Base-by-base conservation (phyloP, 2,329 filamentous ascomycete genomes). In the Fonsecaea erecta region DNA sequence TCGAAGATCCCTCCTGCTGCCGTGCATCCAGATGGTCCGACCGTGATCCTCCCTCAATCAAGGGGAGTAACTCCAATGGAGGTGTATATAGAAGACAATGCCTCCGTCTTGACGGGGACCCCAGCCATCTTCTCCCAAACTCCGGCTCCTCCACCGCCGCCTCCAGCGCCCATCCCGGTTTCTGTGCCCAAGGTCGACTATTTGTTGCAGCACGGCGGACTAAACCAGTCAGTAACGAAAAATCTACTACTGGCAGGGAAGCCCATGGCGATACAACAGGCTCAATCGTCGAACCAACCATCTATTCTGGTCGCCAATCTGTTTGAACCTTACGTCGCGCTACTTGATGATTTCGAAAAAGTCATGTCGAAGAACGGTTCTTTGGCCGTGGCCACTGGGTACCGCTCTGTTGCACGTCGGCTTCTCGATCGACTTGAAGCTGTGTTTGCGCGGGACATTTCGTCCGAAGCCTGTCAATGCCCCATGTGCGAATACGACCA, bases 361-460 rank as follows among this genome's bases (percentile, higher is more conserved):
- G 93, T 99, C 3, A 84, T 98, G 68, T 82, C 85, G 48, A 93
- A 90, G 68, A 92, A 90, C 71, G 95, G 95, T 2, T 98, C 94
- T 0, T 81, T 99, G 4, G 95, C 95, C 1, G 95, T 98, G 1
- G 95, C 95, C 16, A 98, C 94, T 0, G 95, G 95, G 5, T 97
- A 98, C 76, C 88, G 92, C 60, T 97, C 94, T 0, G 91, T 98
- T n/a, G 95, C 95, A 2, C 88, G 95, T 4, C 87, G 93, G 58
- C 80, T 98, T 26, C 84, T 98, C 4, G 94, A 99, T 77, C 88
- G 95, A 40, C 83, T 99, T 3, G 94, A 97, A 75, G 92, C 94
- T 63, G 93, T 99, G 8, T 98, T 99, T 77, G 93, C 93, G 1
- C 86, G 95, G 65, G 94, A 98, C 74, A 88, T 99, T 37, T 93